A percentile compares a stretch with the other conserved stretches of the same genome.
These are phyloP conservation scores for Panicum miliaceum DNA, from an alignment of 176 grass and related monocot genomes.

Conservation along the genomic window DNA sequence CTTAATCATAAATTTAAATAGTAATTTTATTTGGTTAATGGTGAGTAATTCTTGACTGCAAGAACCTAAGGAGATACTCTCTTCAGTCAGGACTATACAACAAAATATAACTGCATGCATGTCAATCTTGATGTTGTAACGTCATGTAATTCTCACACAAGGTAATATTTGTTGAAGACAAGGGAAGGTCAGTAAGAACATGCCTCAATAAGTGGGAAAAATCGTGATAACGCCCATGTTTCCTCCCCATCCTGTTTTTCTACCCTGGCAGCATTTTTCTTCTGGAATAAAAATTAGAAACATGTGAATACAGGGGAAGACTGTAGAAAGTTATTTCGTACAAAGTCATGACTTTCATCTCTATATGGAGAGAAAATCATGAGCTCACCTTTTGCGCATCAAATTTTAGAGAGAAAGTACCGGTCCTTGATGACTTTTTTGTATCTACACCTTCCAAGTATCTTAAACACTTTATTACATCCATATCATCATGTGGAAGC, in stretches of 20 bases:
- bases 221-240: conserved; percentile 79
- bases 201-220: conserved; percentile 93
- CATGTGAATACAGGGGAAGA: conserved; percentile 42
- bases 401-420: conserved; percentile 87
- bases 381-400: conserved; percentile 72
- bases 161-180: conserved; percentile 21
- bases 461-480: conserved; percentile 71
- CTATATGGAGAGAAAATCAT: not conserved
- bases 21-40: conserved; percentile 29
- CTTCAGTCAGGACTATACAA: not conserved
- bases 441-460: conserved; percentile 63
- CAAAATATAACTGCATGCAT: not conserved
- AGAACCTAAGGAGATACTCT: not conserved
- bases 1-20: conserved; percentile 2
- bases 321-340: conserved; percentile 20
- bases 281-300: conserved; percentile 49
- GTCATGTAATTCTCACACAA: not conserved
- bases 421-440: conserved; percentile 56
- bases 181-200: not conserved
- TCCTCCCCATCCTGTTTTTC: conserved; percentile 74
- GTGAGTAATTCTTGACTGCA: conserved; percentile 21
- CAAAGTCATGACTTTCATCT: conserved; percentile 45
- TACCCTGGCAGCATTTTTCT: conserved; percentile 84
- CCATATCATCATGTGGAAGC: conserved; percentile 77
- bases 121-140: not conserved